A percentile compares a stretch with the other conserved stretches of the same genome.
Evolutionary conservation across 78 protist species (phyloP).

Genomic region (Polysphondylium violaceum): DNA sequence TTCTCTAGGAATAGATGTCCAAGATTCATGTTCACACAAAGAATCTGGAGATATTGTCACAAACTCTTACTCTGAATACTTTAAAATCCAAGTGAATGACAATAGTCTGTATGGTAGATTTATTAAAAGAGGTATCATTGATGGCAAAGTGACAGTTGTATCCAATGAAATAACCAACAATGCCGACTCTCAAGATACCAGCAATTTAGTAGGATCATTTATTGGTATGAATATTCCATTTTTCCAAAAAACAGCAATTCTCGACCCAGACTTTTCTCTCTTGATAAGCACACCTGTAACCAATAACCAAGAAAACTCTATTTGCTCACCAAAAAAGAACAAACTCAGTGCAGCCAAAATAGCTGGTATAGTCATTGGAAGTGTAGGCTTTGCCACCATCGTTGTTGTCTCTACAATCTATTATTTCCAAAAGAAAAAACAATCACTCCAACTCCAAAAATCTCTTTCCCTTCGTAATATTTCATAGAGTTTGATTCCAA

Average conservation of each 20-base stretch:
- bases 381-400: too few species aligned
- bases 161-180: background rate
- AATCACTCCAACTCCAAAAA: too few species aligned
- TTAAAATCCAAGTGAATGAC: constrained; percentile 33
- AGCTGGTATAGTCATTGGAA: too few species aligned
- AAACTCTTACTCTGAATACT: background rate
- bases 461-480: too few species aligned
- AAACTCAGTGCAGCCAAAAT: too few species aligned
- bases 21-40: constrained; percentile 3
- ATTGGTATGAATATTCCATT: constrained; percentile 33
- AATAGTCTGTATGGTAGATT: constrained; percentile 24
- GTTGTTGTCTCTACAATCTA: too few species aligned
- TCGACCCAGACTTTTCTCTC: constrained; percentile 53
- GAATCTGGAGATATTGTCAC: background rate
- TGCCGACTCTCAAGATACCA: background rate
- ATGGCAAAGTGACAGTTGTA: background rate
- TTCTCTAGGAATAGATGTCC: too few species aligned
- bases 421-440: too few species aligned
- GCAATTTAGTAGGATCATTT: background rate
- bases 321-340: too few species aligned
- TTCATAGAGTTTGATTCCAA: too few species aligned
- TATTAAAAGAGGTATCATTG: background rate
- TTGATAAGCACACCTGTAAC: background rate
- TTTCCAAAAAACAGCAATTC: background rate
- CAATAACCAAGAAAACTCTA: too few species aligned